Base-by-base conservation (phyloP, 805 yeast genomes). In the Saccharomycopsis lassenensis region DNA sequence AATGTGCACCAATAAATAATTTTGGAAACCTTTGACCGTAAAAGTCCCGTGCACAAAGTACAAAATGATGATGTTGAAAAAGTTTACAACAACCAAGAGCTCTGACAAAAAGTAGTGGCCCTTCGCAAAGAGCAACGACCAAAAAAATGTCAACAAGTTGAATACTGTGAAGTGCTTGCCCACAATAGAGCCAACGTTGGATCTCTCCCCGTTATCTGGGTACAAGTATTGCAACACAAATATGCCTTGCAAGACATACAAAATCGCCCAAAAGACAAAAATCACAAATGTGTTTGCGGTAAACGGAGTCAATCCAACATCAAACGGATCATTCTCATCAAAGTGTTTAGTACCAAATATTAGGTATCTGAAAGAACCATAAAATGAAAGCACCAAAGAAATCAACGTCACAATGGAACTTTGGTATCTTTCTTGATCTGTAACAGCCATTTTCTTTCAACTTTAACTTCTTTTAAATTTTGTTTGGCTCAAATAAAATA, bases 261-360 rank as follows among this genome's bases (percentile, higher is more conserved):
- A 57, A 22, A 74, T 41, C 2, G 60, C 59, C 87, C 87, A 81
- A 57, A 63, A 82, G 8, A 68, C 54, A 29, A 71, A 54, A 2
- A 66, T 54, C 11, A 74, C 60, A 10, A 72, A 39, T 8, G 65
- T 52, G 40, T 67, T 65, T 11, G 74, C 73, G 2, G 85, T 69
- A 61, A 82, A 82, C 10, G 94, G 91, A 2, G 91, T 83, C 48
- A 67, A 62, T 4, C 66, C 67, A 5, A 70, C 70, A 52, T 48
- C 56, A 40, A 62, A 65, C 21, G 74, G 71, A 38, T 65, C 62
- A 31, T 52, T 48, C 25, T 49, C 55, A 33, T 45, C 35, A 16
- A 36, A 26, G 33, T 64, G 60, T 33, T 64, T 58, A 5, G 46
- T 57, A 37, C 74, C 63, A 28, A 81, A 81, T 21, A 74, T 63